Evolutionary conservation across 352 stramenopile genomes (phyloP).

Genomic region (Stramenopiles sp.): DNA sequence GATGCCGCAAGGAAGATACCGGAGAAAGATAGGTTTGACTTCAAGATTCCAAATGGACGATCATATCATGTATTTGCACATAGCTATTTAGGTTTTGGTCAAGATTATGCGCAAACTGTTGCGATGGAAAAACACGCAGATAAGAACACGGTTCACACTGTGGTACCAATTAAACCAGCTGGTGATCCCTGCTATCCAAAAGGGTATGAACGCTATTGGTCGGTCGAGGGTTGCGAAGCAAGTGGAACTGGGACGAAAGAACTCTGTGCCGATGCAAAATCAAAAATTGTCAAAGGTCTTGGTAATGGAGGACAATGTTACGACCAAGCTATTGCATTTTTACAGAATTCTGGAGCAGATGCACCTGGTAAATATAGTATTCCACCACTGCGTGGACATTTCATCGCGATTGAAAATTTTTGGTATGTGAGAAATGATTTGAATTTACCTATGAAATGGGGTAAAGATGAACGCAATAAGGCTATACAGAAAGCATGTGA

Average conservation of each 20-base stretch:
- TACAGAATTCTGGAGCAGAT: neutral
- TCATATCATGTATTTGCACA: neutral
- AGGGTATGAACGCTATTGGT: neutral
- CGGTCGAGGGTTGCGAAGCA: neutral
- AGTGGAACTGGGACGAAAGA: neutral
- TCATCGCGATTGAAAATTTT: neutral
- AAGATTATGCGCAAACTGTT: neutral
- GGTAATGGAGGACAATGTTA: neutral
- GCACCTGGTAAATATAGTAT: neutral
- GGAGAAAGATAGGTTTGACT: neutral
- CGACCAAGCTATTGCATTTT: neutral
- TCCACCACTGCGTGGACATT: neutral
- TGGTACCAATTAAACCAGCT: neutral
- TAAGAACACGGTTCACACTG: neutral
- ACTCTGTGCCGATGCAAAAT: neutral
- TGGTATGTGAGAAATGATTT: neutral
- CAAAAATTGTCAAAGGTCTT: neutral
- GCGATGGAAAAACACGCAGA: neutral
- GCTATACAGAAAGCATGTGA: neutral
- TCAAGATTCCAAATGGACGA: neutral
- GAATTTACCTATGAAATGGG: neutral
- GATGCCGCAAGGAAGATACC: neutral
- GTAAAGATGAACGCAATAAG: neutral
- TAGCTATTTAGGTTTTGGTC: neutral
- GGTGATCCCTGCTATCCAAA: neutral